Base-by-base conservation (phyloP, 257 asterid species). In the Nemophila menziesii region DNA sequence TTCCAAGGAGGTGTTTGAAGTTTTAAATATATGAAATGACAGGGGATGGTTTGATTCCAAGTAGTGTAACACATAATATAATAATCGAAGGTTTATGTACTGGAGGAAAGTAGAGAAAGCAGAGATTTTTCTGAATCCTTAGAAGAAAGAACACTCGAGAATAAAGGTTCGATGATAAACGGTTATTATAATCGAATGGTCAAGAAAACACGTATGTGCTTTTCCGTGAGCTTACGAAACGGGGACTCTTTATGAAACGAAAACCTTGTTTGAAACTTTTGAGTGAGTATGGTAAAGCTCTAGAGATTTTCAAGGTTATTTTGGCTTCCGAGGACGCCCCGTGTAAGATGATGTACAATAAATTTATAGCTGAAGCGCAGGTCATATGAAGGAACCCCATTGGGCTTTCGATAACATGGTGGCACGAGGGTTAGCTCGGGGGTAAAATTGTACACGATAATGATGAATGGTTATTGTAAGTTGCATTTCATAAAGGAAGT, bases 391-490 rank as follows among this genome's bases (percentile, higher is more conserved):
- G 60, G 61, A 22, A 46, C 95, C 93, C 18, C 65, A 48, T 36
- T 47, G 65, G 74, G 73, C 57, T 48, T 80, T 83, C 57, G 72
- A 75, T 39, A 52, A 51, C 48, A 72, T 80, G 78, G 34, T 66
- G 4, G 12, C 11, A 15, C 67, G 60, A 56, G 89, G 89, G 17
- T 48, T 78, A 23, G 33, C 63, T 46, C 93, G 93, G 13, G 74
- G 87, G 75, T 57, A 57, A 73, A 19, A 54, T 80, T 38, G 57
- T 83, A 80, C 62, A 87, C 95, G 16, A 66, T 71, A 49, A 66
- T 83, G 89, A 26, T 87, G 65, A 70, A 77, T 56, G 93, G 97
- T 26, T 83, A 80, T 60, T 87, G 82, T 67, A 78, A 54, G 62
- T 71, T 54, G 52, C 66, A 73, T 61, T 33, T 53, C 46, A 56